Evolutionary conservation across 768 basidiomycete genomes (phyloP), one percentile per base, ranked within the genome.

Genomic region (Tylopilus cervinicoccineus): DNA sequence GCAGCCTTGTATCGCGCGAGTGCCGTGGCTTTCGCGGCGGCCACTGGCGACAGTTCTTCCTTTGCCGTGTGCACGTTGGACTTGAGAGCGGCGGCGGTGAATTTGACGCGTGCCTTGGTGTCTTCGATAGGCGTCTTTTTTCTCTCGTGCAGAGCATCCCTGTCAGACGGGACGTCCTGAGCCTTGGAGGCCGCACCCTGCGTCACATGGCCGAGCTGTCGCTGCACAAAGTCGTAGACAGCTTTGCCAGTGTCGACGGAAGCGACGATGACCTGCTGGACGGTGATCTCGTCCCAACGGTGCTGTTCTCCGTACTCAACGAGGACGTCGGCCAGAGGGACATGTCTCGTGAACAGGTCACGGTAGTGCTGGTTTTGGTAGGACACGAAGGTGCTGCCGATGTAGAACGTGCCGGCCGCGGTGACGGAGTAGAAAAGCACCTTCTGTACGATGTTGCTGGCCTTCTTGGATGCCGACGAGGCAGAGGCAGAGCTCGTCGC

Each of bases 241-340:
- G 74, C 61, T 20, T 71, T 71, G 43, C 76, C 71, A 2, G 74
- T 70, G 42, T 75, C 76, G 51, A 78, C 76, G 24, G 77, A 70
- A 10, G 76, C 70, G 9, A 81, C 73, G 51, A 86, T 58, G 36
- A 80, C 75, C 52, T 84, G 75, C 43, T 77, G 72, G 17, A 81
- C 50, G 27, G 89, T 88, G 51, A 90, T 69, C 6, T 75, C 78
- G 57, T 93, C 88, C 88, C 90, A 93, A 13, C 81, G 77, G 48
- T 82, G 73, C 24, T 77, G 74, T 60, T 96, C 91, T 10, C 86
- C 88, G 60, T 82, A 92, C 50, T 93, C 86, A 33, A 94, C 74
- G 67, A 94, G 74, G 16, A 78, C 62, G 53, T 85, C 78, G 24
- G 84, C 93, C 32, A 89, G 75, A 2, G 94, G 94, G 45, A 93